phyloP scores from a whole-genome alignment of 331 rosid species.

The Dryas integrifolia region DNA sequence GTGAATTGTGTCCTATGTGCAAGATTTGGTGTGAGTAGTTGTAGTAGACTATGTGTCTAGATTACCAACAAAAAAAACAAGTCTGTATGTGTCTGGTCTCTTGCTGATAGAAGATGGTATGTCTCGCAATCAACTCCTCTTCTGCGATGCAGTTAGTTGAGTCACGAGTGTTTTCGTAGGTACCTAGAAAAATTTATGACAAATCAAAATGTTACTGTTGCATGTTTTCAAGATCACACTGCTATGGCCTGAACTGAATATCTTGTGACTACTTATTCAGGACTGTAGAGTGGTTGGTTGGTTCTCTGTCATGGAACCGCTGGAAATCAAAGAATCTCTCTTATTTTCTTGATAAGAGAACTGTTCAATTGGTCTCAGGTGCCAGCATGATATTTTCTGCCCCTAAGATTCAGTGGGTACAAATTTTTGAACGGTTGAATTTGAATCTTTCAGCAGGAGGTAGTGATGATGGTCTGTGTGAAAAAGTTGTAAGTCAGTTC shows the following conservation, averaged over 20 bases:
- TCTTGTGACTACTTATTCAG: slow-evolving; percentile 29
- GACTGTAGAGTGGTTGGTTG: slow-evolving; percentile 31
- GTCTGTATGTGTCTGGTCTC: not conserved
- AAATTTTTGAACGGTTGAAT: slow-evolving; percentile 25
- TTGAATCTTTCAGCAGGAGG: slow-evolving; percentile 23
- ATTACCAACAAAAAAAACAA: no score
- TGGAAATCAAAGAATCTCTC: slow-evolving; percentile 37
- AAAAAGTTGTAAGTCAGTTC: slow-evolving; percentile 32
- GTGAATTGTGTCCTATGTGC: not conserved
- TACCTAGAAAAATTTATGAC: not conserved
- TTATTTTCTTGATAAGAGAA: slow-evolving; percentile 38
- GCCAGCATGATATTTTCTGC: slow-evolving; percentile 45
- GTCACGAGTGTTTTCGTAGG: not conserved
- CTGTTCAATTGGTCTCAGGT: slow-evolving; percentile 40
- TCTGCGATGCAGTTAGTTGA: slow-evolving; percentile 4
- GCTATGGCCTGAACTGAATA: slow-evolving; percentile 4
- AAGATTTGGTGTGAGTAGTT: not conserved
- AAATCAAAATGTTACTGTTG: not conserved
- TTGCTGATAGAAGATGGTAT: not conserved
- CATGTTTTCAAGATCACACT: slow-evolving; percentile 13
- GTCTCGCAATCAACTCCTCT: not conserved
- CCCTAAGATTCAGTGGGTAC: slow-evolving; percentile 41
- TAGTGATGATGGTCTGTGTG: slow-evolving; percentile 10
- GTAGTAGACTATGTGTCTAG: not conserved
- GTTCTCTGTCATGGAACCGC: slow-evolving; percentile 30